Percentiles rank a stretch among this genome's conserved stretches.
Conservation (phyloP, 495 filamentous ascomycete genomes). For the Pseudevernia furfuracea region DNA sequence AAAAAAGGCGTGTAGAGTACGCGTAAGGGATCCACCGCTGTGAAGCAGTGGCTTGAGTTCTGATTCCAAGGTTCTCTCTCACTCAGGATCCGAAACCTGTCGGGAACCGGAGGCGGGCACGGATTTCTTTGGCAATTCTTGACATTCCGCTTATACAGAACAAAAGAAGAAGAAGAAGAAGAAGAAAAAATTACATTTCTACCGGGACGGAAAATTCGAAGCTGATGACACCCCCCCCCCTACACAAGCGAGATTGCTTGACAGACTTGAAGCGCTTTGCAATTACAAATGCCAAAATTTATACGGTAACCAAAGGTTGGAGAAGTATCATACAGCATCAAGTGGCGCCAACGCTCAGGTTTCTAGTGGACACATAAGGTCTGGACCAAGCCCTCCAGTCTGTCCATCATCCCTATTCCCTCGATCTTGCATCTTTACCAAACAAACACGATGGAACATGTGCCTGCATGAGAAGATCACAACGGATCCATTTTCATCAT, state of each 20-base stretch:
- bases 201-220: no score
- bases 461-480: slow-evolving; percentile 51
- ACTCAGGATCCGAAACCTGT: no score
- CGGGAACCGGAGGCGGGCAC: no score
- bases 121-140: no score
- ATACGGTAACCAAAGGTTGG: not conserved
- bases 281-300: slow-evolving; percentile 18
- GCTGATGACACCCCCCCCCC: no score
- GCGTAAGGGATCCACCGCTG: no score
- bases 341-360: slow-evolving; percentile 24
- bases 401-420: slow-evolving; percentile 11
- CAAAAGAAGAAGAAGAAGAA: no score
- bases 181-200: no score
- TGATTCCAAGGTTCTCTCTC: no score
- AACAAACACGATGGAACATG: slow-evolving; percentile 45
- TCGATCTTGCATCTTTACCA: slow-evolving; percentile 30
- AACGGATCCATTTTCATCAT: slow-evolving; percentile 29
- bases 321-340: slow-evolving; percentile 7
- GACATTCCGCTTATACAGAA: no score
- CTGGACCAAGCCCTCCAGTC: slow-evolving; percentile 28
- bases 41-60: no score
- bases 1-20: no score
- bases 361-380: slow-evolving; percentile 38
- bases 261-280: not conserved
- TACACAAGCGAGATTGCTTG: not conserved